Conservation (phyloP, 208 protist species). For the Jaenimonas drosophilae region DNA sequence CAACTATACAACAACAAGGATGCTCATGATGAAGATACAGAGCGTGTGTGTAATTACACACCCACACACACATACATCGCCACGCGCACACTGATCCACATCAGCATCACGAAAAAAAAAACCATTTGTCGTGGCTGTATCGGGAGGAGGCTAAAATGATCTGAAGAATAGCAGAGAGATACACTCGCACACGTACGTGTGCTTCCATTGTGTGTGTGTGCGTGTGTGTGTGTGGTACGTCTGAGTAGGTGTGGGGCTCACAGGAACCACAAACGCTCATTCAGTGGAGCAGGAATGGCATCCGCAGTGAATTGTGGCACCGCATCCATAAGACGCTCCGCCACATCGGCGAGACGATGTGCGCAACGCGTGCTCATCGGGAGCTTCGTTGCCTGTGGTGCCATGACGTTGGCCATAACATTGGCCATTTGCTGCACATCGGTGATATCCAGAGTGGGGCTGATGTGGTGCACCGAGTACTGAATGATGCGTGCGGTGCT, state of each 20-base stretch:
- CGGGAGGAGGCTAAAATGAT: not conserved
- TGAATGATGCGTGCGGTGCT: conserved; percentile 77
- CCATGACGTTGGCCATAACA: conserved; percentile 55
- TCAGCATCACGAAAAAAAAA: too few relatives aligned
- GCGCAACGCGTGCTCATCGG: conserved; percentile 84
- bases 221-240: not conserved
- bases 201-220: not conserved
- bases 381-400: conserved; percentile 79
- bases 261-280: conserved; percentile 76
- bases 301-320: conserved; percentile 51
- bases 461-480: conserved; percentile 71
- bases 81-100: too few relatives aligned
- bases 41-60: too few relatives aligned
- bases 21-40: too few relatives aligned
- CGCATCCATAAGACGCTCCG: conserved; percentile 66
- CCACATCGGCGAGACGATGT: conserved; percentile 60
- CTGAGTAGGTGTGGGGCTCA: conserved; percentile 11
- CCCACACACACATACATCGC: too few relatives aligned
- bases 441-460: conserved; percentile 48
- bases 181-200: not conserved
- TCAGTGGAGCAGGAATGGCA: conserved; percentile 69
- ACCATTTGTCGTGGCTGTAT: too few relatives aligned
- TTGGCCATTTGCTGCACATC: conserved; percentile 77
- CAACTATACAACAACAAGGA: too few relatives aligned
- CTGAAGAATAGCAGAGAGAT: conserved; percentile 3